These are phyloP conservation scores for Ordospora colligata DNA, from an alignment of 371 early-diverging fungal genomes.

Conservation along the genomic window DNA sequence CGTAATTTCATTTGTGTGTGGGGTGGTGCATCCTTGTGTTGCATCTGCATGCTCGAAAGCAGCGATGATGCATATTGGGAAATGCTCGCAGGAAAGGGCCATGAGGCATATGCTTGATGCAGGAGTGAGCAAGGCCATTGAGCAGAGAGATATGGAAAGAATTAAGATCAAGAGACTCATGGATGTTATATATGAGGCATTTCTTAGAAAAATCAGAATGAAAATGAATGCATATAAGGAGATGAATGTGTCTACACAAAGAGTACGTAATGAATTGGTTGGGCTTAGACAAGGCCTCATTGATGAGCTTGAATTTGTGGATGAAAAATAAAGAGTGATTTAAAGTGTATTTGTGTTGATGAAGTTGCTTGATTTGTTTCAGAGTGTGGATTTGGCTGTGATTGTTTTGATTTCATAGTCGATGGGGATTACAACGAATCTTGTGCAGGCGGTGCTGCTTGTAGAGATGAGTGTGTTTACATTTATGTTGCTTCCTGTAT, in stretches of 20 bases:
- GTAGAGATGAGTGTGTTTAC: slow-evolving; percentile 24
- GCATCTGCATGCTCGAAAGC: slow-evolving; percentile 73
- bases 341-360: neutral
- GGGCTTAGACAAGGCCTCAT: neutral
- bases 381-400: neutral
- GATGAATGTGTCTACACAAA: slow-evolving; percentile 36
- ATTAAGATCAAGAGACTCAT: slow-evolving; percentile 50
- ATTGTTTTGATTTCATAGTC: neutral
- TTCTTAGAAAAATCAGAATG: slow-evolving; percentile 46
- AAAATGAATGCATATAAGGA: slow-evolving; percentile 52
- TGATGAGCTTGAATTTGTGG: neutral
- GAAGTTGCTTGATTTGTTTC: neutral
- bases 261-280: slow-evolving; percentile 51
- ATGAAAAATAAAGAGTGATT: neutral
- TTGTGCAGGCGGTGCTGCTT: slow-evolving; percentile 24
- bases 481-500: slow-evolving; percentile 23
- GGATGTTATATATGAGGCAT: slow-evolving; percentile 51
- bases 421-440: slow-evolving; percentile 24
- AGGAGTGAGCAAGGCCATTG: slow-evolving; percentile 60
- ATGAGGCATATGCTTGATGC: slow-evolving; percentile 11
- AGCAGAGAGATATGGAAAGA: slow-evolving; percentile 48
- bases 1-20: slow-evolving; percentile 79
- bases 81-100: neutral
- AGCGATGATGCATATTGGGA: slow-evolving; percentile 25
- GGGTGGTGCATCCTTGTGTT: slow-evolving; percentile 76